These are phyloP conservation scores for Suillus tomentosus DNA, from an alignment of 768 basidiomycete species.

Conservation along the genomic window DNA sequence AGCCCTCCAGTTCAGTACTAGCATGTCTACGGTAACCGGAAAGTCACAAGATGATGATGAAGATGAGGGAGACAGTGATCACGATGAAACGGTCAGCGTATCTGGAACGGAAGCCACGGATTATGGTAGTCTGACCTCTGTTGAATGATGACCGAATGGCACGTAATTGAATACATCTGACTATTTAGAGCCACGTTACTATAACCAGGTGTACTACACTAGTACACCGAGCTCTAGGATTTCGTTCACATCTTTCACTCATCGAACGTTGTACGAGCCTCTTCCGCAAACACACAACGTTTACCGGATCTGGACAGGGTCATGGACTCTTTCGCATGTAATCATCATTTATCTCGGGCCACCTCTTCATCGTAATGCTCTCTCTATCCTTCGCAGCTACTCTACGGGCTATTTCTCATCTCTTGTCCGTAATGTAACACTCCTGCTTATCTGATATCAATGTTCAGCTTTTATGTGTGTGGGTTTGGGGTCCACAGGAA, in stretches of 20 bases:
- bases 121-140: constrained; percentile 52
- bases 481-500: no score
- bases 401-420: no score
- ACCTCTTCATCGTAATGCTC: no score
- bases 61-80: constrained; percentile 31
- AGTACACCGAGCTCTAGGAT: background rate
- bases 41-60: constrained; percentile 18
- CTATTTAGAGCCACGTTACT: background rate
- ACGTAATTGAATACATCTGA: background rate
- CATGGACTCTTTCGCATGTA: no score
- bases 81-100: constrained; percentile 41
- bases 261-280: background rate
- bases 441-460: no score
- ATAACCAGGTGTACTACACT: background rate
- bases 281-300: no score
- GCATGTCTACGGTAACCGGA: constrained; percentile 21
- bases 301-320: no score
- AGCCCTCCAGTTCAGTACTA: constrained; percentile 22
- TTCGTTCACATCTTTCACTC: background rate
- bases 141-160: constrained; percentile 35
- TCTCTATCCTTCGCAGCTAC: no score
- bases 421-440: no score
- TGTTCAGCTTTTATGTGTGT: no score
- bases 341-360: no score
- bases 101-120: constrained; percentile 44